Percentiles rank a stretch among this genome's conserved stretches.
Conservation (phyloP, 306 rosid genomes). For the Dicorynia guianensis region DNA sequence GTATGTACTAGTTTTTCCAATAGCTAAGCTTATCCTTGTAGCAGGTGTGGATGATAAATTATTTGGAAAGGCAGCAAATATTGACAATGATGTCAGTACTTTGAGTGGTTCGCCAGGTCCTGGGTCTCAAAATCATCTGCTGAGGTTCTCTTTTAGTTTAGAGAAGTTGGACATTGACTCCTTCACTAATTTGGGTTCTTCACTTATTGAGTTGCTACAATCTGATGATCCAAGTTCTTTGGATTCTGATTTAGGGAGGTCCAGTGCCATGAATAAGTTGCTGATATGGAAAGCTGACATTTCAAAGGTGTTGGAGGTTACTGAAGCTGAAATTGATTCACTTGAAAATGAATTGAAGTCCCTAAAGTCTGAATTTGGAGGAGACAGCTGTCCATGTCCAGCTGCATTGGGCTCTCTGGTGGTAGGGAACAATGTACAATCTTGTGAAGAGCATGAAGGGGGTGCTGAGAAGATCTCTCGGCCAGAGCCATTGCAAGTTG, state of each 20-base stretch:
- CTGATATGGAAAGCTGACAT: constrained; percentile 84
- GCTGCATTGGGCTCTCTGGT: constrained; percentile 59
- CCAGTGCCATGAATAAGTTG: constrained; percentile 74
- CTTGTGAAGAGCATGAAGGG: constrained; percentile 49
- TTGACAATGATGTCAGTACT: constrained; percentile 63
- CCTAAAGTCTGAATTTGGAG: constrained; percentile 57
- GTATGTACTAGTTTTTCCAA: neutral
- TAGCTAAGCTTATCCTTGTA: constrained; percentile 34
- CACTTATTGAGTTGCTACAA: constrained; percentile 67
- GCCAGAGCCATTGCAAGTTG: constrained; percentile 59
- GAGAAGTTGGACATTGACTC: constrained; percentile 70
- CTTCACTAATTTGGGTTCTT: constrained; percentile 61
- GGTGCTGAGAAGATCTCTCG: constrained; percentile 48
- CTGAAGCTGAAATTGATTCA: constrained; percentile 88
- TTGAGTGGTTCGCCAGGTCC: constrained; percentile 61
- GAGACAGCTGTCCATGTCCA: constrained; percentile 49
- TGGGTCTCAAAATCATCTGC: constrained; percentile 56
- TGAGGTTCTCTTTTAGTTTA: constrained; percentile 62
- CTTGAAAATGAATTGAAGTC: constrained; percentile 84
- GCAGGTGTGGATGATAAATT: constrained; percentile 86
- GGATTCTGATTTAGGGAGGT: constrained; percentile 59
- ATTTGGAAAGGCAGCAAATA: constrained; percentile 57
- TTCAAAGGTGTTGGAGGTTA: constrained; percentile 85
- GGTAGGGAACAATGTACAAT: constrained; percentile 45
- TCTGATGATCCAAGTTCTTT: constrained; percentile 66